Base-by-base conservation (phyloP, 2,329 filamentous ascomycete genomes). In the Pseudogymnoascus sp. region DNA sequence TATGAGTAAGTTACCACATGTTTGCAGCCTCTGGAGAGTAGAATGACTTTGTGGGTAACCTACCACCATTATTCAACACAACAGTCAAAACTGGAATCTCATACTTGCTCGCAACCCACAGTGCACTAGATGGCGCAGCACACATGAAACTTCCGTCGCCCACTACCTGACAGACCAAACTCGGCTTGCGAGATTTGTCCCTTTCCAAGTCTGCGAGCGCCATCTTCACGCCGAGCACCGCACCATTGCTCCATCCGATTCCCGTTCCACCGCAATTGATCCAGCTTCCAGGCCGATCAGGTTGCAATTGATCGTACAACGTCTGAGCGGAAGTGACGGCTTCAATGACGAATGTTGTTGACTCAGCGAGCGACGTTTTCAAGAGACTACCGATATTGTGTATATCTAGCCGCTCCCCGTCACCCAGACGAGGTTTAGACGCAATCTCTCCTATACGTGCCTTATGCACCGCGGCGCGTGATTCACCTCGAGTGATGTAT, bases 71-170 rank as follows among this genome's bases (percentile, higher is more conserved):
- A 67, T 84, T 84, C 31, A 84, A 71, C 4, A 84, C 78, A 63
- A 84, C 78, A 0, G 81, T 84, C 65, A 84, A 65, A 2, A 84
- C 73, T 0, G 82, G 82, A 17, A 84, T 82, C 29, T 77, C 73
- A 66, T 84, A 84, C 17, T 81, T 76, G 66, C 74, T 76, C 5
- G 80, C 74, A 44, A 84, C 81, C 82, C 82, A 84, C 71, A 83
- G 79, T 6, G 82, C 81, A 31, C 79, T 83, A 1, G 77, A 77
- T 0, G 82, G 82, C 0, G 83, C 79, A 1, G 78, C 78, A 65
- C 83, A 84, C 63, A 84, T 72, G 67, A 78, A 84, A 4, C 80
- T 81, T n/a, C 82, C 82, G 62, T 84, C 82, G 17, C 81, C 82
- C 0, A 84, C 81, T 62, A 84, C 77, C 63, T 83, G 81, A 41